phyloP scores from a whole-genome alignment of 179 eudicot species.

The Nepenthes alata region DNA sequence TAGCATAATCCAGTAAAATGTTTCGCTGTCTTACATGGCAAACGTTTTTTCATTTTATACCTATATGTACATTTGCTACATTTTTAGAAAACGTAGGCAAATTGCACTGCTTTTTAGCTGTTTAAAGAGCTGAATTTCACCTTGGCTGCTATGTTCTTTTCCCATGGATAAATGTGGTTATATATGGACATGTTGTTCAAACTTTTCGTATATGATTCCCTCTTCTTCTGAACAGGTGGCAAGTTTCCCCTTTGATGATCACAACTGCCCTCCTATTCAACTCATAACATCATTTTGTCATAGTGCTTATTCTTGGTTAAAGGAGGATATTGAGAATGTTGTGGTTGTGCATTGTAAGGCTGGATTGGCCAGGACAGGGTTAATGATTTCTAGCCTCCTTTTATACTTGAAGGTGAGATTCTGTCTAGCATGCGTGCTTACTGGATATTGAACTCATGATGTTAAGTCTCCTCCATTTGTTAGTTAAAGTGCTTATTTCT shows the following conservation, averaged over 20 bases:
- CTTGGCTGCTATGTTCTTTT: background rate
- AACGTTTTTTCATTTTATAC: too few relatives aligned
- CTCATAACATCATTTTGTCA: constrained; percentile 75
- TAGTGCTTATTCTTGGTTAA: constrained; percentile 96
- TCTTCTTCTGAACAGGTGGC: constrained; percentile 50
- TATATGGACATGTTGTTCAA: too few relatives aligned
- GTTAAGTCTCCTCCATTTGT: constrained; percentile 1
- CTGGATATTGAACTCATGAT: background rate
- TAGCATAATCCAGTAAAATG: too few relatives aligned
- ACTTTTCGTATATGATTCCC: background rate
- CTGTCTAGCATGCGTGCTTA: constrained; percentile 5
- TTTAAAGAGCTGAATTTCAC: background rate
- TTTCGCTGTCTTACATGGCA: too few relatives aligned
- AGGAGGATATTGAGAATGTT: constrained; percentile 94
- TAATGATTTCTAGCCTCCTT: constrained; percentile 91
- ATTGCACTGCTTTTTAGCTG: too few relatives aligned
- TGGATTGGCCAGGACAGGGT: constrained; percentile 98
- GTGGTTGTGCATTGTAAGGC: constrained; percentile 98
- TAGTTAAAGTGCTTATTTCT: background rate
- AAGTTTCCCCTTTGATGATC: constrained; percentile 93
- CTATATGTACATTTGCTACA: too few relatives aligned
- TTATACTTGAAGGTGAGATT: constrained; percentile 65
- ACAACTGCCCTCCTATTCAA: constrained; percentile 92
- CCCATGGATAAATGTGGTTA: background rate
- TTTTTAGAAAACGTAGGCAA: too few relatives aligned